Base-by-base conservation (phyloP, 495 filamentous ascomycete species). In the Filosporella fistucella region DNA sequence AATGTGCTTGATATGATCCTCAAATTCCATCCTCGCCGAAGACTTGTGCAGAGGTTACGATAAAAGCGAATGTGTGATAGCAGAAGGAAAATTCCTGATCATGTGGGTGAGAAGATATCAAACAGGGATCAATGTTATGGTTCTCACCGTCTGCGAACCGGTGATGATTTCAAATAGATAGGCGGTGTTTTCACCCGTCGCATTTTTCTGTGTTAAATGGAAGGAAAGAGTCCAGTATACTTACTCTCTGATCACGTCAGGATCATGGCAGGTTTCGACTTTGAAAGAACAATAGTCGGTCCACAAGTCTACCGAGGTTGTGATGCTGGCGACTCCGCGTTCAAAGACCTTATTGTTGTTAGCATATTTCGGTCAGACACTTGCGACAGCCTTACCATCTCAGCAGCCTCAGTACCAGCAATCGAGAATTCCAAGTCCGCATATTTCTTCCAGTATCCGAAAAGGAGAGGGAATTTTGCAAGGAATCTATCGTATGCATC, bases 361-460 rank as follows among this genome's bases (percentile, higher is more conserved):
- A 55, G 42, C 37, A 28, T 16, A 38, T 10, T 24, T 25, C 36
- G 11, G 12, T 13, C 11, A 13, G 4, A 18, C 25, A 25, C 26
- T 24, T 28, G 24, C 13, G 13, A 16, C 28, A 42, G 37, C 53
- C 74, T 49, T 76, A 96, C 93, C 88, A 97, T 93, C 62, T 99
- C 93, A 46, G 93, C 94, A 23, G 94, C 90, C 69, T 99, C 93
- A 1, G 94, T 95, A 21, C 93, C 93, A 4, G 89, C 89, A 54
- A 97, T 95, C 13, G 87, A 87, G 67, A 99, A 99, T 61, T 99
- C 93, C 20, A 95, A 68, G 61, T 97, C 93, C 56, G 93, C 93
- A 81, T 99, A 98, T 65, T 95, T 97, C 71, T 96, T 96, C 93
- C 93, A 99, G 67, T 96, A 99, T 33, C 91, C 93, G 62, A 96